A percentile compares a stretch with the other conserved stretches of the same genome.
Conservation (phyloP, 2,329 filamentous ascomycete species). For the Claviceps arundinis region DNA sequence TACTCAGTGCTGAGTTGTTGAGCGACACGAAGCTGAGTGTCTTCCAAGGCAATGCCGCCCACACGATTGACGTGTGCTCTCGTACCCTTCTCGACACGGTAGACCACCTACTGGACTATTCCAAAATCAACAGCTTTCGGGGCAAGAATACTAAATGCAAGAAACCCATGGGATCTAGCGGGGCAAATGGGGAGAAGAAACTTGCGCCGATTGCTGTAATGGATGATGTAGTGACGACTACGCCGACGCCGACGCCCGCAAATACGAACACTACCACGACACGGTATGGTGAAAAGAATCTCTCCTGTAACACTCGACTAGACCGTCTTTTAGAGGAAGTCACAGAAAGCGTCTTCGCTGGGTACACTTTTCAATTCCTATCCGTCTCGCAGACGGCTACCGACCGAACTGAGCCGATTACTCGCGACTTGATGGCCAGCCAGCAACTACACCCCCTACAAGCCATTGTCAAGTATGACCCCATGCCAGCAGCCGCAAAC, state of each 20-base stretch:
- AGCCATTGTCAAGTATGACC: slow-evolving; percentile 19
- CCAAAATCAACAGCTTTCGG: slow-evolving; percentile 35
- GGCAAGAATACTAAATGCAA: not conserved
- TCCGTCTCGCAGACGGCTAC: slow-evolving; percentile 11
- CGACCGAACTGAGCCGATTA: slow-evolving; percentile 3
- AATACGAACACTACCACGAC: not conserved
- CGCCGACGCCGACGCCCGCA: not conserved
- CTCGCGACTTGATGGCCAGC: slow-evolving; percentile 8
- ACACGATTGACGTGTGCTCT: slow-evolving; percentile 36
- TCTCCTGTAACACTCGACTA: slow-evolving; percentile 18
- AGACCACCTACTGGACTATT: slow-evolving; percentile 39
- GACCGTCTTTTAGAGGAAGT: slow-evolving; percentile 31
- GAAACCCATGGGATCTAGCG: not conserved
- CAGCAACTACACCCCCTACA: slow-evolving; percentile 25
- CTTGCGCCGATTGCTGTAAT: not conserved
- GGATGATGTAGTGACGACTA: not conserved
- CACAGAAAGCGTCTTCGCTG: slow-evolving; percentile 32
- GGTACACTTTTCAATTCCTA: slow-evolving; percentile 25
- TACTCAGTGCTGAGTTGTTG: slow-evolving; percentile 39
- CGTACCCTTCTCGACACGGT: slow-evolving; percentile 39
- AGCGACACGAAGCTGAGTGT: slow-evolving; percentile 35
- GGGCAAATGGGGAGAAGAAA: not conserved
- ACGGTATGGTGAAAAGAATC: slow-evolving; percentile 7
- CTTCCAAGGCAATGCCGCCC: slow-evolving; percentile 31
- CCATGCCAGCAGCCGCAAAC: not conserved